Percentiles rank a stretch among this genome's conserved stretches.
These are phyloP conservation scores for Oryza coarctata DNA, from an alignment of 176 grass and related monocot genomes.

Conservation along the genomic window DNA sequence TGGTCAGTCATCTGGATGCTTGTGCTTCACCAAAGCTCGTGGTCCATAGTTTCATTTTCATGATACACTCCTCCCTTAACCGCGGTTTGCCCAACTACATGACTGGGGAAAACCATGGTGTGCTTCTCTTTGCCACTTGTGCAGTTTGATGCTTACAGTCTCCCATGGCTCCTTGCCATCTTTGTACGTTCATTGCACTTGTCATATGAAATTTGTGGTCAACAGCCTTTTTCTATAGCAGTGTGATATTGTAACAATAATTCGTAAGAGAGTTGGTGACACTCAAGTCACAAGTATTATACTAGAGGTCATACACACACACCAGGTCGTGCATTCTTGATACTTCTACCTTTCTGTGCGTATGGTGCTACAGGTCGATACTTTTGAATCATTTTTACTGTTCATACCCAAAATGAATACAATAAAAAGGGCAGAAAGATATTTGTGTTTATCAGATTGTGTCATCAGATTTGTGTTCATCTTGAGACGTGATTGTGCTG, in stretches of 20 bases:
- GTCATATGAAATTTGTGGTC: slow-evolving; percentile 1
- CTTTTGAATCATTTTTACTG: background rate
- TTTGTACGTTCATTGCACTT: background rate
- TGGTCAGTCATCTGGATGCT: slow-evolving; percentile 48
- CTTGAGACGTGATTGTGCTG: background rate
- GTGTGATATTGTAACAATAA: slow-evolving; percentile 39
- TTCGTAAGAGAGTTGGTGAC: slow-evolving; percentile 4
- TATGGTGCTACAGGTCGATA: slow-evolving; percentile 19
- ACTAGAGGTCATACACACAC: background rate
- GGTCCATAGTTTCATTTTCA: slow-evolving; percentile 45
- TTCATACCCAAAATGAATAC: slow-evolving; percentile 14
- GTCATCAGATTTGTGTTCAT: background rate
- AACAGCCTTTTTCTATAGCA: slow-evolving; percentile 21
- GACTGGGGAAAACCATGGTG: slow-evolving; percentile 16
- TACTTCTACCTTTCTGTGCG: background rate
- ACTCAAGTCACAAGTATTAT: slow-evolving; percentile 20
- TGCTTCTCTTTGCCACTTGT: background rate
- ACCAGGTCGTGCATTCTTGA: slow-evolving; percentile 12
- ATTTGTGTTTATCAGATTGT: background rate
- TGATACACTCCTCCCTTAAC: background rate
- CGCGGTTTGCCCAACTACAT: slow-evolving; percentile 19
- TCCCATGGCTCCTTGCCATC: background rate
- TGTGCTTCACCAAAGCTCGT: slow-evolving; percentile 60
- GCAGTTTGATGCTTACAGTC: slow-evolving; percentile 19
- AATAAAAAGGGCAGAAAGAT: slow-evolving; percentile 32